Conservation (phyloP, 352 stramenopile genomes). For the Phytopythium delawarense region DNA sequence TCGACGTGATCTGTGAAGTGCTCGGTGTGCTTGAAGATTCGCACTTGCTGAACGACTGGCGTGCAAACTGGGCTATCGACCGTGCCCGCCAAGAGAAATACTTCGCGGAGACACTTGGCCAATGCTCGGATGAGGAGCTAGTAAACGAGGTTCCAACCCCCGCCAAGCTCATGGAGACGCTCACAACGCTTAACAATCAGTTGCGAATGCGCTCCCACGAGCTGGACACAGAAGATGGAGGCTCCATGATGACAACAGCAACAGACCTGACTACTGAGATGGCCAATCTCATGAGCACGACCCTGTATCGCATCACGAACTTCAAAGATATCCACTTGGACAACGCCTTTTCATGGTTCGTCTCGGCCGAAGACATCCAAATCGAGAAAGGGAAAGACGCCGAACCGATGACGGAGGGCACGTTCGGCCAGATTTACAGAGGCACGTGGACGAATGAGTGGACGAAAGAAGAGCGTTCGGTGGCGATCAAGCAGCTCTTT, state of each 20-base stretch:
- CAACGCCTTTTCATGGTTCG: conserved; percentile 19
- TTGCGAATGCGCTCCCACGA: conserved; percentile 3
- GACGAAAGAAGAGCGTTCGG: background rate
- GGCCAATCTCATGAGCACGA: conserved; percentile 9
- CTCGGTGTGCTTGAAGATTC: no score
- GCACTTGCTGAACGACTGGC: no score
- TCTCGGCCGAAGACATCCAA: conserved; percentile 17
- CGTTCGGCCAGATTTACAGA: conserved; percentile 7
- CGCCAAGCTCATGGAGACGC: conserved; percentile 17
- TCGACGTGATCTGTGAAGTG: no score
- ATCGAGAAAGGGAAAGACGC: conserved; percentile 1
- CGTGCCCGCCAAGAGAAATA: no score
- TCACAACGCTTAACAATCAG: conserved; percentile 15
- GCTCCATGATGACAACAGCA: conserved; percentile 10
- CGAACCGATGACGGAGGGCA: conserved; percentile 7
- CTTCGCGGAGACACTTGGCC: no score
- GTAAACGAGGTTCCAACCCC: conserved; percentile 14
- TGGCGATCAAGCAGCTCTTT: conserved; percentile 11
- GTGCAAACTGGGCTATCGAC: no score
- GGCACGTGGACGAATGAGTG: conserved; percentile 13
- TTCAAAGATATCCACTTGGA: conserved; percentile 7
- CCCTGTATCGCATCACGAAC: conserved; percentile 8
- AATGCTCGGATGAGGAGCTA: no score
- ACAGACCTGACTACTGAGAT: conserved; percentile 8
- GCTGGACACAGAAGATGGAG: background rate